Evolutionary conservation across 1,284 basidiomycete genomes (phyloP), one percentile per base, ranked within the genome.

Genomic region (Irpex sp.): DNA sequence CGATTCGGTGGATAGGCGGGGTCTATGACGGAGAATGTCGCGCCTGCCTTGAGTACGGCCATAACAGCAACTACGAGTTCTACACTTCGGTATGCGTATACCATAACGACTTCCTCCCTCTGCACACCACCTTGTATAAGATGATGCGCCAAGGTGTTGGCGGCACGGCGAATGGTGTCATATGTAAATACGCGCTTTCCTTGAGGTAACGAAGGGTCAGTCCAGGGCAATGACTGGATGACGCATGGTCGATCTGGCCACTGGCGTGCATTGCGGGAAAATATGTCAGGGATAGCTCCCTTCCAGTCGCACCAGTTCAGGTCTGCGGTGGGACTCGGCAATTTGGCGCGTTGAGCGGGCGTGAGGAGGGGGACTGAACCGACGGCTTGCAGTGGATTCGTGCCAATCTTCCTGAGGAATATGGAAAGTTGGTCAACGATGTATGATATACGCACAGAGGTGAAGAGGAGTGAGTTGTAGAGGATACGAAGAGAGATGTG

Each of bases 11-110:
- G 97, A 75, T 99, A 99, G 1, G 97, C 96, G 46, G 97, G 97
- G 78, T 99, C 95, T 95, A 99, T 98, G 66, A 99, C 97, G 46
- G 94, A 97, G 79, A 99, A 99, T 1, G 95, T 96, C 5, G 94
- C 97, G 31, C 97, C 97, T 1, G 94, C 95, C 79, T 99, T 99
- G 70, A 99, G 84, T 39, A 97, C 90, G 58, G 94, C 97, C 88
- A 99, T 92, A 4, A 99, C 95, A 17, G 97, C 97, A 4, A 99
- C 93, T 5, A 98, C 94, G 58, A 99, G 88, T 75, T 99, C 97
- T 50, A 98, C 96, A 68, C 94, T 95, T 55, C 97, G 88, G 70
- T 98, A 90, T 0, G 97, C 97, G 73, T 99, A 99, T n/a, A 99
- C 93, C 87, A 97, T 98, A 61, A 99, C 95, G 19, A 99, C 95